Evolutionary conservation across 148 eudicot genomes (phyloP), one percentile per base, ranked within the genome.

Genomic region (Nepenthes mirabilis): DNA sequence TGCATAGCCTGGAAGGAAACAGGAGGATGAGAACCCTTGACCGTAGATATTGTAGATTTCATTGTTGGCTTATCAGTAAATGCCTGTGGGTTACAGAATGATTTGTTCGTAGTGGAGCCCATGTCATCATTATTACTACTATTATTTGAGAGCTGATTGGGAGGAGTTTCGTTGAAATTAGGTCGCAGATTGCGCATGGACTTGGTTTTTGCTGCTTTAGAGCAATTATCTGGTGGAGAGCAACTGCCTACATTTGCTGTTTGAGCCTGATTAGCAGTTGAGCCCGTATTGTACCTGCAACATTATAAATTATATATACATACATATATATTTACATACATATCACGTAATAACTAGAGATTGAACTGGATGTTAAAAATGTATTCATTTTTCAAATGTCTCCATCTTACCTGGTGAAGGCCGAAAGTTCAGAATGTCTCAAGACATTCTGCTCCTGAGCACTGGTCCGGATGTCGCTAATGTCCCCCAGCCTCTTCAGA

Each of bases 81-180:
- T 59, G 65, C 54, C 61, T 71, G 56, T 47, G 77, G 69, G 47
- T 79, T 79, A 43, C 69, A 70, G 72, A 67, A 75, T 23, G 75
- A 70, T 51, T 70, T 70, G 57, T 81, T 67, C 56, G 86, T 83
- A 33, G 88, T 77, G 56, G 89, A 86, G 52, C 80, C 89, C 89
- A 81, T 81, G 61, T 86, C 88, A 43, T 79, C 78, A 45, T 86
- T 86, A 65, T 83, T 83, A 71, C 86, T 81, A 72, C 84, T 81
- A 69, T 75, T 79, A 70, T 79, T 79, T n/a, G 81, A 81, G 56
- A 47, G 68, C 72, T 70, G 84, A 74, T 79, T 79, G 5, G 73
- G 82, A 40, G 76, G 82, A 55, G 68, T 76, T 32, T 75, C 74
- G 33, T 65, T 70, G 23, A 80, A 76, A 67, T 60, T 70, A 49